Evolutionary conservation across 2,329 filamentous ascomycete genomes (phyloP).

Genomic region (Chrysoporthe austroafricana): DNA sequence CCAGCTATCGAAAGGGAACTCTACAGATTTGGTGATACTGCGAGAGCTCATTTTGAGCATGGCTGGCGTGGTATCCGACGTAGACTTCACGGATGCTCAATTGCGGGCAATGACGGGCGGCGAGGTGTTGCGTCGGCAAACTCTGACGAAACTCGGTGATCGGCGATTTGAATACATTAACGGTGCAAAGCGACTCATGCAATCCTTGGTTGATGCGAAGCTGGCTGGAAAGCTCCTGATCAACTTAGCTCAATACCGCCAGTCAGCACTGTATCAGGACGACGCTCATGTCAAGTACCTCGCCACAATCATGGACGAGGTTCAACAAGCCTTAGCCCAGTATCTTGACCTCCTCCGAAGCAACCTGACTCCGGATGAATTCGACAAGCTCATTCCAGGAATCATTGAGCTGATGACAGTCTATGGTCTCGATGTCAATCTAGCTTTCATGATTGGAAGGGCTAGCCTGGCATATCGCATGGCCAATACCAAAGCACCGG

Average conservation of each 20-base stretch:
- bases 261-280: constrained; percentile 78
- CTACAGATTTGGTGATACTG: constrained; percentile 88
- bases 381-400: constrained; percentile 77
- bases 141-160: constrained; percentile 79
- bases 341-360: constrained; percentile 88
- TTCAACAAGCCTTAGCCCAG: constrained; percentile 81
- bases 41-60: constrained; percentile 90
- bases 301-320: constrained; percentile 86
- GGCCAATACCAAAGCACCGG: constrained; percentile 27
- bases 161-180: constrained; percentile 75
- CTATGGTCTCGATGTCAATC: constrained; percentile 76
- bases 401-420: constrained; percentile 74
- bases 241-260: constrained; percentile 85
- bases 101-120: constrained; percentile 88
- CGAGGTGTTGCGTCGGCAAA: constrained; percentile 76
- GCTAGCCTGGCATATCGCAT: constrained; percentile 73
- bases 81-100: constrained; percentile 87
- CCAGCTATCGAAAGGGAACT: constrained; percentile 80
- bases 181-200: constrained; percentile 79
- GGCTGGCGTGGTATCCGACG: constrained; percentile 87
- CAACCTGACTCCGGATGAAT: constrained; percentile 75
- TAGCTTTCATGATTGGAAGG: constrained; percentile 85
- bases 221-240: constrained; percentile 85
- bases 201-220: constrained; percentile 75
- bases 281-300: constrained; percentile 87